Percentiles rank a stretch among this genome's conserved stretches.
Evolutionary conservation across 1,139 yeast species (phyloP).

Genomic region (Citeromyces hawaiiensis): DNA sequence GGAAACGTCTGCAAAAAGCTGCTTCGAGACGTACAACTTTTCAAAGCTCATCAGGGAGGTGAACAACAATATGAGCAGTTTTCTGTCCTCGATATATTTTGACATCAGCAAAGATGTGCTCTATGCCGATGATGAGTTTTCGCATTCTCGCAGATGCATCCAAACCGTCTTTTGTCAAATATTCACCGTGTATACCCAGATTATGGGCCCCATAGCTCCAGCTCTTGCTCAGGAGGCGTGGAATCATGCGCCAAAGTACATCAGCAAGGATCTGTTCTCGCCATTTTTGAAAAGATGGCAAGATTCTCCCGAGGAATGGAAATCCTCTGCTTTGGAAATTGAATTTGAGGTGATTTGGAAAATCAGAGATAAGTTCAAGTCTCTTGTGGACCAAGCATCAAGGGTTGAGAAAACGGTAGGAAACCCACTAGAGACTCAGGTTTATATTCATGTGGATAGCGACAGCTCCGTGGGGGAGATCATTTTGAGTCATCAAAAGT

Average conservation of each 20-base stretch:
- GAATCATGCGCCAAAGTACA: slow-evolving; percentile 32
- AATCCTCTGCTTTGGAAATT: slow-evolving; percentile 19
- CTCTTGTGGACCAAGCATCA: slow-evolving; percentile 32
- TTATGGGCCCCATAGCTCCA: slow-evolving; percentile 77
- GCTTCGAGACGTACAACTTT: slow-evolving; percentile 49
- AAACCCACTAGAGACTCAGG: slow-evolving; percentile 51
- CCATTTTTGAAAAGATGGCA: slow-evolving; percentile 40
- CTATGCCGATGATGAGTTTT: slow-evolving; percentile 47
- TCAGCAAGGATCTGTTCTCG: slow-evolving; percentile 23
- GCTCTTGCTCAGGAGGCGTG: slow-evolving; percentile 80
- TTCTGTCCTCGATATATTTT: slow-evolving; percentile 73
- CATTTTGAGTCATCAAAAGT: slow-evolving; percentile 14
- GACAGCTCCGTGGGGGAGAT: slow-evolving; percentile 8
- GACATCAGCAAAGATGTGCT: slow-evolving; percentile 78
- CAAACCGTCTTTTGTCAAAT: slow-evolving; percentile 62
- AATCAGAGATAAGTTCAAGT: slow-evolving; percentile 36
- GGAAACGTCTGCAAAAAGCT: slow-evolving; percentile 24
- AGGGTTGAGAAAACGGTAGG: slow-evolving; percentile 31
- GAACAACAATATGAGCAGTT: slow-evolving; percentile 61
- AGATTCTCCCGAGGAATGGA: slow-evolving; percentile 17
- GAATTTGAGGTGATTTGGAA: slow-evolving; percentile 29
- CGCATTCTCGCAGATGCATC: slow-evolving; percentile 45
- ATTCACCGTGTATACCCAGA: slow-evolving; percentile 44
- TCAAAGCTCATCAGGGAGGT: slow-evolving; percentile 44
- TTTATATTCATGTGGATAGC: slow-evolving; percentile 21